Conservation (phyloP, 768 basidiomycete species). For the Gloeostereum incarnatum region DNA sequence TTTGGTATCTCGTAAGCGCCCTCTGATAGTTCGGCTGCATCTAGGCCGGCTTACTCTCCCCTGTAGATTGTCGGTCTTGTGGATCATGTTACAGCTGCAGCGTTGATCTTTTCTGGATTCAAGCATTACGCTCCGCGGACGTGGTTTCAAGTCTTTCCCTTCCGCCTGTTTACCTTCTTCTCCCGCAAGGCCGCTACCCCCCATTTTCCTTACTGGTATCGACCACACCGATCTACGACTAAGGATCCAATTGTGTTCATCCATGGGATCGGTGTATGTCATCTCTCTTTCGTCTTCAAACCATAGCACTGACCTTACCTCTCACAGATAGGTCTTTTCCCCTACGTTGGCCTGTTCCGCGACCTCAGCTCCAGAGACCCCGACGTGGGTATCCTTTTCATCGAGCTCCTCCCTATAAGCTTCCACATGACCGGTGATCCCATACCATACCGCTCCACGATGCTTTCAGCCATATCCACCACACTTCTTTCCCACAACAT, state of each 20-base stretch:
- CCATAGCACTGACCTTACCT: background rate
- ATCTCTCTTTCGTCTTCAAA: background rate
- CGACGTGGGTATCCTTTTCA: slow-evolving; percentile 46
- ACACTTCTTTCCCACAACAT: slow-evolving; percentile 36
- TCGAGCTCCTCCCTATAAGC: slow-evolving; percentile 53
- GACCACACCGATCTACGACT: slow-evolving; percentile 31
- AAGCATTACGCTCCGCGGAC: slow-evolving; percentile 35
- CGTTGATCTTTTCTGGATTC: slow-evolving; percentile 36
- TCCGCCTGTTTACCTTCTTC: slow-evolving; percentile 33
- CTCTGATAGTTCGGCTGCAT: background rate
- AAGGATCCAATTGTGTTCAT: slow-evolving; percentile 50
- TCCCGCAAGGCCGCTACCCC: slow-evolving; percentile 27
- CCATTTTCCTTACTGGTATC: slow-evolving; percentile 34
- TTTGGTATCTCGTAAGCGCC: slow-evolving; percentile 51
- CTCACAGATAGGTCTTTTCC: slow-evolving; percentile 51
- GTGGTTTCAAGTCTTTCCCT: slow-evolving; percentile 40
- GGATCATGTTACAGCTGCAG: slow-evolving; percentile 33
- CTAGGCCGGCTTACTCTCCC: background rate
- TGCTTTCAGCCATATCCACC: slow-evolving; percentile 29
- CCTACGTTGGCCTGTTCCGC: slow-evolving; percentile 42
- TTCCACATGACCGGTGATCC: slow-evolving; percentile 46
- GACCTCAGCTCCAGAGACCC: slow-evolving; percentile 34
- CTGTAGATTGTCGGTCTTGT: slow-evolving; percentile 42
- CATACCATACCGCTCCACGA: slow-evolving; percentile 29
- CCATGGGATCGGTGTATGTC: slow-evolving; percentile 55